Evolutionary conservation across 2,329 filamentous ascomycete species (phyloP), one percentile per base, ranked within the genome.

Genomic region (Coniochaeta hoffmannii): DNA sequence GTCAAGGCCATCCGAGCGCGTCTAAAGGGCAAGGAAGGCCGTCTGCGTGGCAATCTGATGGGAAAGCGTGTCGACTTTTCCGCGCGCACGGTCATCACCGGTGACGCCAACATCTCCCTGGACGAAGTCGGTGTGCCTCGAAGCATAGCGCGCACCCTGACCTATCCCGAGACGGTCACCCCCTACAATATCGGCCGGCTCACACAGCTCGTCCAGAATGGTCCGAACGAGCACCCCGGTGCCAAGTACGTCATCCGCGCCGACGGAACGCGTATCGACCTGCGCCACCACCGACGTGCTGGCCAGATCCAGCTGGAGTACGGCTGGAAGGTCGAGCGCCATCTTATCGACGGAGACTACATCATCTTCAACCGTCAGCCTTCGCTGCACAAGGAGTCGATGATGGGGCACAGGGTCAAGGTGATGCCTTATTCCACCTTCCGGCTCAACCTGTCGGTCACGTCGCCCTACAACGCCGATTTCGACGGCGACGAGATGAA

Each of bases 401-500:
- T 99, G 94, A 99, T 99, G 95, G 94, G 90, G 72, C 94, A 99
- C 73, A 86, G 90, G 64, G 94, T 99, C 60, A 87, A 88, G 58
- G 94, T 99, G 58, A 97, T 99, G 92, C 94, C 94, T 3, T 99
- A 96, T 72, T 99, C 94, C 6, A 99, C 94, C 1, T 99, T 99
- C 79, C 87, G 94, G 60, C 82, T 99, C 50, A 99, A 99, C 67
- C 73, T 99, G 63, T 99, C 94, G 0, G 94, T 99, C 67, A 99
- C 95, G 0, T 96, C 92, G 28, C 94, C 94, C 0, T 99, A 99
- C 79, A 99, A 99, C 76, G 94, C 94, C 65, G 94, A 99, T 89
- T 99, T 99, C 75, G 94, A 99, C 68, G 94, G 94, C 75, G 94
- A 99, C 71, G 94, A 99, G 74, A 99, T 99, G 94, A 99, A 99